Evolutionary conservation across 164 flowering plant genomes (phyloP), one percentile per base, ranked within the genome.

Genomic region (Chloranthus sessilifolius): DNA sequence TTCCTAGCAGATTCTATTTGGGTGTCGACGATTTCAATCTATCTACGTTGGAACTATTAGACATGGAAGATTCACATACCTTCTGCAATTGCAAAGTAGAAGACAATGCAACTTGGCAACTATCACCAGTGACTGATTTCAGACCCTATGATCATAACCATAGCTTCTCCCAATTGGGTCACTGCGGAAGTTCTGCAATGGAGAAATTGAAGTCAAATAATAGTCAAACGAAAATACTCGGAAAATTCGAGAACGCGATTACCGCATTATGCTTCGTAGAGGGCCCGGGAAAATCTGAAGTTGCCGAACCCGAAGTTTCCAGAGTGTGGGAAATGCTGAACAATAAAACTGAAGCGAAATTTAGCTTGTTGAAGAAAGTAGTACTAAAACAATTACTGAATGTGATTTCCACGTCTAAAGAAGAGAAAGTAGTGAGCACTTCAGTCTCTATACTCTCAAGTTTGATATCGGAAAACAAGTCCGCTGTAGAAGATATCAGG

Each of bases 401-500:
- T 44, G 73, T 76, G 1, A 69, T 86, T 45, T 71, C 90, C 35
- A 64, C 74, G 40, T 83, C 86, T 47, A 72, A 73, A 62, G 80
- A 83, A 49, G 81, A 73, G 4, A 61, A 42, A 47, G 69, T 74
- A 0, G 55, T 81, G 40, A 73, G 86, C 58, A 74, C 79, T 43
- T 78, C 84, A 23, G 73, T 86, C 8, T 60, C 76, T 38, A 67
- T 76, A 26, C 74, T 86, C 2, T 48, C 72, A 19, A 68, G 72
- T 4, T 64, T 83, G 26, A 52, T 72, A 56, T 63, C 57, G 15
- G 64, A 43, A 35, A 83, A 83, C 57, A 56, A 34, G 36, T 62
- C 77, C 29, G 66, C 62, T 19, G 34, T 79, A 21, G 72, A 81
- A 17, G 81, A 79, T 20, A 68, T 83, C 44, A 83, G 73, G 71